Percentiles rank a stretch among this genome's conserved stretches.
Conservation (phyloP, 139 green algal genomes). For the Microglena sp. region DNA sequence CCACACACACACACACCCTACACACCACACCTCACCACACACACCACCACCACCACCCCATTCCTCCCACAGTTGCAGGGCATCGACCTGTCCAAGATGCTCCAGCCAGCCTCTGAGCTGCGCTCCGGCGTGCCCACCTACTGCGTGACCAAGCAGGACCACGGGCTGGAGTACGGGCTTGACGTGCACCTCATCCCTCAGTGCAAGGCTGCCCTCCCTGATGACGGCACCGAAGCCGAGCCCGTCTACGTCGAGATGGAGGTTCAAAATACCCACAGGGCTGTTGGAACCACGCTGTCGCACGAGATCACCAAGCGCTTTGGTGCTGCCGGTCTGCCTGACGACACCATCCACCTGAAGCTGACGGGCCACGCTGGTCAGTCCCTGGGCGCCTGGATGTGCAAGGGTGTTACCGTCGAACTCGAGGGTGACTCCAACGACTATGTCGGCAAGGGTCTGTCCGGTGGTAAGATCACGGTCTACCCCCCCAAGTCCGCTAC, state of each 20-base stretch:
- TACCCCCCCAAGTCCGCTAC: constrained; percentile 50
- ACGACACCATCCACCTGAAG: constrained; percentile 81
- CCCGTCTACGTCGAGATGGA: constrained; percentile 61
- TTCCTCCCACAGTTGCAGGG: constrained; percentile 11
- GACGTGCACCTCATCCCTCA: constrained; percentile 72
- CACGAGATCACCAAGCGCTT: constrained; percentile 75
- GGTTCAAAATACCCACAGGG: constrained; percentile 76
- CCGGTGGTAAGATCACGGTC: constrained; percentile 64
- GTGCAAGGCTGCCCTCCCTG: constrained; percentile 28
- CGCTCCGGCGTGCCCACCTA: constrained; percentile 70
- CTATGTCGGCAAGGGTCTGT: constrained; percentile 91
- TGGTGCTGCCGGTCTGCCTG: constrained; percentile 65
- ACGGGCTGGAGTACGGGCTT: constrained; percentile 72
- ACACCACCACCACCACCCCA: too few species aligned
- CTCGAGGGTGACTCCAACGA: constrained; percentile 92
- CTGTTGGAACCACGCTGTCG: constrained; percentile 78
- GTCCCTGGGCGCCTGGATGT: constrained; percentile 75
- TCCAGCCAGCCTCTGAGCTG: constrained; percentile 70
- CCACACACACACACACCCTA: too few species aligned
- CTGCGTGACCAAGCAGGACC: constrained; percentile 64
- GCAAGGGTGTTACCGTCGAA: constrained; percentile 70
- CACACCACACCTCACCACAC: too few species aligned
- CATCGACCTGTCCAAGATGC: constrained; percentile 75
- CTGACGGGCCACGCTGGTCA: constrained; percentile 83
- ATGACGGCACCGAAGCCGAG: constrained; percentile 5